Evolutionary conservation across 2,329 filamentous ascomycete genomes (phyloP).

Genomic region (Acarospora socialis): DNA sequence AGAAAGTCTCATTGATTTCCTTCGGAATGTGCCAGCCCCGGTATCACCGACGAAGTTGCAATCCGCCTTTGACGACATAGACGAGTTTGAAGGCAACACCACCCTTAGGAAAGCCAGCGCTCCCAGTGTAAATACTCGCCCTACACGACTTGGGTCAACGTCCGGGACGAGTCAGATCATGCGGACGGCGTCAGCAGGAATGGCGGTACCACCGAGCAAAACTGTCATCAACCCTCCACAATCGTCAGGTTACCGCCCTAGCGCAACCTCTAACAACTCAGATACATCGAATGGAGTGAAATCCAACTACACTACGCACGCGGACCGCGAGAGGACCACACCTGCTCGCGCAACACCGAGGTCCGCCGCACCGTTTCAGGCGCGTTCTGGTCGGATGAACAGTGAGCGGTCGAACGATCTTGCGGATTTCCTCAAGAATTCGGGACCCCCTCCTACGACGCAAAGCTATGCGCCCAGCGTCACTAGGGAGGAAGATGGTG

Average conservation of each 20-base stretch:
- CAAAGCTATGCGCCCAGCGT: constrained; percentile 9
- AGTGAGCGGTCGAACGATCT: constrained; percentile 45
- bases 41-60: not conserved
- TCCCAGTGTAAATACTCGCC: too few relatives aligned
- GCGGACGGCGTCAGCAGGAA: not conserved
- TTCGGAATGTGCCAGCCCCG: constrained; percentile 31
- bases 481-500: constrained; percentile 18
- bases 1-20: constrained; percentile 35
- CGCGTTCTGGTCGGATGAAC: constrained; percentile 16
- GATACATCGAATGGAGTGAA: constrained; percentile 19
- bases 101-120: too few relatives aligned
- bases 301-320: constrained; percentile 25
- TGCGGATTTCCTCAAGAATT: constrained; percentile 57
- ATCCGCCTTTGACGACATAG: constrained; percentile 3
- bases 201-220: constrained; percentile 2
- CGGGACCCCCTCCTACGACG: constrained; percentile 43
- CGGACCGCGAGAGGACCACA: constrained; percentile 22
- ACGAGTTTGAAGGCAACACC: too few relatives aligned
- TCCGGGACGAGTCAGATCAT: constrained; percentile 4
- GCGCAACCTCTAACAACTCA: constrained; percentile 19
- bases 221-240: constrained; percentile 8
- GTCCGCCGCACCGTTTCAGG: constrained; percentile 10
- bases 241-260: constrained; percentile 15
- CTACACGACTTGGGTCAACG: not conserved
- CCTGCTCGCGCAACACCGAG: constrained; percentile 2